Conservation (phyloP, 2,329 filamentous ascomycete genomes). For the Colletotrichum phormii region DNA sequence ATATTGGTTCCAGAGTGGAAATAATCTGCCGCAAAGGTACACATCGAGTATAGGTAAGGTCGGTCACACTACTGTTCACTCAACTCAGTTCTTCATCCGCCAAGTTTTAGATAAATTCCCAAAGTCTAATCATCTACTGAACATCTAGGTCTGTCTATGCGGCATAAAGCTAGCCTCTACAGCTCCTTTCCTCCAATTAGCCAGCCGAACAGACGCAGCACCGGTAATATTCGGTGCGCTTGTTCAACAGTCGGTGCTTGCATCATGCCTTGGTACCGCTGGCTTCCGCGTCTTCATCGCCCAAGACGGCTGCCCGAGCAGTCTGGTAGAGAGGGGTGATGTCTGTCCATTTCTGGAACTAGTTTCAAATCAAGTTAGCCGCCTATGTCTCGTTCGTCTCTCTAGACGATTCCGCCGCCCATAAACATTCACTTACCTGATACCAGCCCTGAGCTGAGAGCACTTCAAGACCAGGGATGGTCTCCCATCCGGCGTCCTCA, state of each 20-base stretch:
- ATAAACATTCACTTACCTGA: constrained; percentile 71
- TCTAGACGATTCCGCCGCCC: too few species aligned
- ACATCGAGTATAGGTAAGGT: too few species aligned
- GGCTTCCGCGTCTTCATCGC: background rate
- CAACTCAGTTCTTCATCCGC: too few species aligned
- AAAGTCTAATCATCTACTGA: too few species aligned
- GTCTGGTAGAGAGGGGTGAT: constrained; percentile 79
- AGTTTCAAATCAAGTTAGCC: constrained; percentile 39
- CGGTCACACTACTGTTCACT: too few species aligned
- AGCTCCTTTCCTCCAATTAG: background rate
- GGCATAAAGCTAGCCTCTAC: background rate
- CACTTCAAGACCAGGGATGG: constrained; percentile 89
- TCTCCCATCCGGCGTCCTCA: constrained; percentile 80
- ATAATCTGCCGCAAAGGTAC: too few species aligned
- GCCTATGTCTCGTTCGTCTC: background rate
- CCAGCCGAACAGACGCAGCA: too few species aligned
- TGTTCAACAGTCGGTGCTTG: background rate
- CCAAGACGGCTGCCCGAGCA: constrained; percentile 69
- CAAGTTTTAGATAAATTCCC: too few species aligned
- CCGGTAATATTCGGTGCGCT: background rate
- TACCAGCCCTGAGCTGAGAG: constrained; percentile 90
- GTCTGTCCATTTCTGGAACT: constrained; percentile 88
- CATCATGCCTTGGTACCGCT: background rate
- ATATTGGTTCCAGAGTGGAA: too few species aligned
- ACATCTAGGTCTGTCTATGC: too few species aligned